Conservation (phyloP, 2,329 filamentous ascomycete genomes). For the Beauveria asiatica region DNA sequence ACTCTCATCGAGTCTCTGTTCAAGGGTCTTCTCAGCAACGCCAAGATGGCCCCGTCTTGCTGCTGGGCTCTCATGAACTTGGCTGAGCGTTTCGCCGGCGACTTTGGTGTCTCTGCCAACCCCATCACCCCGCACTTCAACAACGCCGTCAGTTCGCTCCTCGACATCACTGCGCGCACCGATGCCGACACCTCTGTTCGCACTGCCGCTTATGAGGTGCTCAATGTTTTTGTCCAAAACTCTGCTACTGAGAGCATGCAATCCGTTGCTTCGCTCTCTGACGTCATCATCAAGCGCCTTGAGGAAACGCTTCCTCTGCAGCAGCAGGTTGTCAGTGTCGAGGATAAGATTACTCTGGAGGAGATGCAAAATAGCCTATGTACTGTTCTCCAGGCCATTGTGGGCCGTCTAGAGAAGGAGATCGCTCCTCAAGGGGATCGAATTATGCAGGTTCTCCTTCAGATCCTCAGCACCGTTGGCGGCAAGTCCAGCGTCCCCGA, state of each 20-base stretch:
- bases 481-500: constrained; percentile 91
- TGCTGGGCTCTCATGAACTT: constrained; percentile 99
- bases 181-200: constrained; percentile 83
- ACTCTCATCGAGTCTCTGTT: constrained; percentile 83
- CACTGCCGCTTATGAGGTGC: constrained; percentile 93
- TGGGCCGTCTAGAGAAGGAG: constrained; percentile 84
- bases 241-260: constrained; percentile 77
- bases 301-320: constrained; percentile 87
- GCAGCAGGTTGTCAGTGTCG: constrained; percentile 88
- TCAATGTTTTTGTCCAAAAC: constrained; percentile 90
- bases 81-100: constrained; percentile 88
- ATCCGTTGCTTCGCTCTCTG: constrained; percentile 72
- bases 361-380: constrained; percentile 96
- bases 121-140: constrained; percentile 87
- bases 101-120: constrained; percentile 69
- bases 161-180: constrained; percentile 73
- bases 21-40: constrained; percentile 77
- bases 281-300: constrained; percentile 82
- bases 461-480: constrained; percentile 67
- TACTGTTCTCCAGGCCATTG: constrained; percentile 84
- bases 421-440: constrained; percentile 83
- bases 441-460: constrained; percentile 84
- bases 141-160: constrained; percentile 75
- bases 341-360: constrained; percentile 90
- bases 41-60: constrained; percentile 96